Base-by-base conservation (phyloP, 2,329 filamentous ascomycete genomes). In the Aureobasidium sp. region DNA sequence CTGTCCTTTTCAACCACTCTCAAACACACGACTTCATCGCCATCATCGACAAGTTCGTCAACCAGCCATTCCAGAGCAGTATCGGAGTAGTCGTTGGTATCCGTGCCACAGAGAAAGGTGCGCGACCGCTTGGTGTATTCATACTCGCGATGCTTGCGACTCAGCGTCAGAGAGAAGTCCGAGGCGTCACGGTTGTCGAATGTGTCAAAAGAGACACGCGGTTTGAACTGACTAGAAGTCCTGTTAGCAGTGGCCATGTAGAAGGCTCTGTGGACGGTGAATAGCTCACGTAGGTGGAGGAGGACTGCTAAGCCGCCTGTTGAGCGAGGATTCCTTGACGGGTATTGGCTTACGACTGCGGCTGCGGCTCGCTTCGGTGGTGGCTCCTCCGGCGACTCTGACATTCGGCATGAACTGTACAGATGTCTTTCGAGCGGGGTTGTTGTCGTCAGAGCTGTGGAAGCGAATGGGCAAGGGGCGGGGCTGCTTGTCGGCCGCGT, bases 1-100 rank as follows among this genome's bases (percentile, higher is more conserved):
- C 86, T 83, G 66, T 93, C 89, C 71, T 90, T 92, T 71, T 96
- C 91, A 47, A 96, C 84, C 2, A 96, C 92, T 58, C 90, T 84
- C 53, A 97, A 83, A 74, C 92, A 97, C 9, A 97, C 89, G 62
- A 97, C 87, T 75, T 96, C 91, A 71, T 97, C 92, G 20, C 92
- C 91, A 70, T 96, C 92, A 69, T 96, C 91, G 44, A 96, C 90
- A 62, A 96, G 81, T 75, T 96, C 91, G 69, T 95, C 90, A 42
- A 97, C 84, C 56, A 96, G 81, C 91, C 91, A 97, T 74, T 95
- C 90, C 20, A 97, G 80, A 17, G 92, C 92, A 75, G 93, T 94
- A 65, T 96, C 90, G 7, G 91, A 96, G 74, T 96, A 96, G 63
- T 90, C 84, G 68, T 96, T 91, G 70, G 93, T 89, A 74, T 96